These are phyloP conservation scores for Angomonas deanei DNA, from an alignment of 208 protist species.

Conservation along the genomic window DNA sequence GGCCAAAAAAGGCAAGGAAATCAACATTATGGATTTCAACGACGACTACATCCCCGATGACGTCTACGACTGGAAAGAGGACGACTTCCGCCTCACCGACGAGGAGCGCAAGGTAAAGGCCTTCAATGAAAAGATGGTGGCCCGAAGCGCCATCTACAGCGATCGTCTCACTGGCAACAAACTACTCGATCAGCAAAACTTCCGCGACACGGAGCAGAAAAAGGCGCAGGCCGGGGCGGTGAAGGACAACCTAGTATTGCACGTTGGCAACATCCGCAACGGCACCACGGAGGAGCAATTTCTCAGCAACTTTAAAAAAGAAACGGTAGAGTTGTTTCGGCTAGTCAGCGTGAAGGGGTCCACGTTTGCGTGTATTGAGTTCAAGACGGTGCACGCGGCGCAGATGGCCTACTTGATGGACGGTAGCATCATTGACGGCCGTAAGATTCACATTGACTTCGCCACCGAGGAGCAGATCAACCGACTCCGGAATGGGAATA, in stretches of 20 bases:
- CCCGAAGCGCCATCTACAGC: conserved; percentile 62
- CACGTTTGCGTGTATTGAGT: conserved; percentile 84
- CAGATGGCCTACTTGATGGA: conserved; percentile 59
- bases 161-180: no score
- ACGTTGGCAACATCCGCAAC: conserved; percentile 85
- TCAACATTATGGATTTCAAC: conserved; percentile 77
- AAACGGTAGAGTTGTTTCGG: conserved; percentile 33
- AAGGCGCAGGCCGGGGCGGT: conserved; percentile 15
- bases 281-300: conserved; percentile 73
- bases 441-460: conserved; percentile 77
- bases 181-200: conserved; percentile 49
- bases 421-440: conserved; percentile 45
- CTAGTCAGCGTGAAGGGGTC: conserved; percentile 75
- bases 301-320: conserved; percentile 54
- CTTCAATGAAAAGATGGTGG: conserved; percentile 51
- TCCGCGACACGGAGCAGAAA: conserved; percentile 41
- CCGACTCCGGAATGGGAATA: conserved; percentile 38
- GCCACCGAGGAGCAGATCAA: conserved; percentile 76
- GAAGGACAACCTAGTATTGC: conserved; percentile 30
- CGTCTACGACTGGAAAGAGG: conserved; percentile 71
- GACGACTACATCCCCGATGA: conserved; percentile 73
- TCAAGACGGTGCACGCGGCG: conserved; percentile 63
- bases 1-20: conserved; percentile 52
- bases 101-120: conserved; percentile 44
- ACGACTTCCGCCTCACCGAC: conserved; percentile 52